Base-by-base conservation (phyloP, 139 green algal genomes). In the Coelastrella sp. region DNA sequence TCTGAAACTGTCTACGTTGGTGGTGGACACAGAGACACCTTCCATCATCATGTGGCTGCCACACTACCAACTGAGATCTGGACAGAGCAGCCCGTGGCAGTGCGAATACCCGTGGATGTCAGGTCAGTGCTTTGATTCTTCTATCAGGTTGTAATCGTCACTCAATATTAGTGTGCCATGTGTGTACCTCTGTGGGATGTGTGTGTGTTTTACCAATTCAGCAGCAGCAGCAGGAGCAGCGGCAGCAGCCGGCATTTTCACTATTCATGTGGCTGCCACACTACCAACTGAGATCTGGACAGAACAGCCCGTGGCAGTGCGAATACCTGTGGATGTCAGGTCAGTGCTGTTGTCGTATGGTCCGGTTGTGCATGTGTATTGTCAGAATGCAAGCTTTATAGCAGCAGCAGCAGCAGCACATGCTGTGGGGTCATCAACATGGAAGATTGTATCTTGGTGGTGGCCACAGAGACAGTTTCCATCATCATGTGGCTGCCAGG, bases 251-350 rank as follows among this genome's bases (percentile, higher is more conserved):
- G n/a, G n/a, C n/a, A n/a, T n/a, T n/a, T n/a, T n/a, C n/a, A n/a
- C n/a, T n/a, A n/a, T n/a, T 22, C 68, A 76, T 22, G 5, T 22
- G n/a, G 58, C 19, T 73, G 79, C 79, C 20, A 2, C 16, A 5
- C 58, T 85, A 5, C 17, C 58, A 8, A n/a, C 17, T 85, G 79
- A 85, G 58, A 59, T 85, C 14, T 85, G 79, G 79, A 20, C 64
- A 20, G 19, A 73, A 3, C 7, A 5, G 4, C 80, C 80, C 13
- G 23, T 60, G 11, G 20, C 64, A 6, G 80, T 86, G 6, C 11
- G 32, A 66, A 7, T 86, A 2, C 80, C 80, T 47, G 80, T 60
- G 4, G 60, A 86, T 61, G 61, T 86, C 16, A 86, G 80, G 80
- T 86, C 7, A 54, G 58, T 74, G 58, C 17, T 77, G n/a, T n/a